These are phyloP conservation scores for Hypoxylon crocopeplum DNA, from an alignment of 495 filamentous ascomycete genomes.

Conservation along the genomic window DNA sequence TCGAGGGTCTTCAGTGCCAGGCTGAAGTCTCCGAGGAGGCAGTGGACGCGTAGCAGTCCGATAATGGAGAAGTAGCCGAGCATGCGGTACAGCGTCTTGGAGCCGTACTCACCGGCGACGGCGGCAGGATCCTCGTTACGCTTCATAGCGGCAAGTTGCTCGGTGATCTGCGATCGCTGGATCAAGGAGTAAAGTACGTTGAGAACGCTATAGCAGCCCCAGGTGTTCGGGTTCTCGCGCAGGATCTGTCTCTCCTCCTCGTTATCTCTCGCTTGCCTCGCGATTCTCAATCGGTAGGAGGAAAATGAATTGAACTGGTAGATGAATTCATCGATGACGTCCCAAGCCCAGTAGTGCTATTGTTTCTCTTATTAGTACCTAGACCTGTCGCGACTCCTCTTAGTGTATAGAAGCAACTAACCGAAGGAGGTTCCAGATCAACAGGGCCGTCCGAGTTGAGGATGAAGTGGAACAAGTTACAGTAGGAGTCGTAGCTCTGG, in stretches of 20 bases:
- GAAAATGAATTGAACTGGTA: conserved; percentile 99
- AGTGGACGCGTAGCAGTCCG: conserved; percentile 94
- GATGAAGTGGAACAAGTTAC: conserved; percentile 98
- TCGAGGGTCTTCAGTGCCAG: conserved; percentile 98
- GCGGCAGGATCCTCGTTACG: conserved; percentile 83
- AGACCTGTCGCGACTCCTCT: no score
- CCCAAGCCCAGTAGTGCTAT: conserved; percentile 99
- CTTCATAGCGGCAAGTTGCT: conserved; percentile 94
- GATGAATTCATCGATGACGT: conserved; percentile 99
- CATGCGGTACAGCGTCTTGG: conserved; percentile 93
- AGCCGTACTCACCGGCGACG: conserved; percentile 93
- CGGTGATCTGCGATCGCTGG: conserved; percentile 95
- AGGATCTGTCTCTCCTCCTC: conserved; percentile 90
- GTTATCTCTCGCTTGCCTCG: conserved; percentile 76
- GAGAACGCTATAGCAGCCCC: conserved; percentile 99
- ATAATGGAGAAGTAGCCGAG: conserved; percentile 99
- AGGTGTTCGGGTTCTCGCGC: conserved; percentile 95
- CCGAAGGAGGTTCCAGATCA: conserved; percentile 93
- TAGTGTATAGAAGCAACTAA: no score
- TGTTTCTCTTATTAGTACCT: conserved; percentile 7
- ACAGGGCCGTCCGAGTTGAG: conserved; percentile 98
- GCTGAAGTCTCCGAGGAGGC: conserved; percentile 95
- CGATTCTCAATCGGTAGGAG: conserved; percentile 89
- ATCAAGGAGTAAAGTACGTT: conserved; percentile 99
- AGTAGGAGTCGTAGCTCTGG: conserved; percentile 98